Percentiles rank a stretch among this genome's conserved stretches.
phyloP scores from a whole-genome alignment of 2,329 filamentous ascomycete genomes.

The Colletotrichum sp. region DNA sequence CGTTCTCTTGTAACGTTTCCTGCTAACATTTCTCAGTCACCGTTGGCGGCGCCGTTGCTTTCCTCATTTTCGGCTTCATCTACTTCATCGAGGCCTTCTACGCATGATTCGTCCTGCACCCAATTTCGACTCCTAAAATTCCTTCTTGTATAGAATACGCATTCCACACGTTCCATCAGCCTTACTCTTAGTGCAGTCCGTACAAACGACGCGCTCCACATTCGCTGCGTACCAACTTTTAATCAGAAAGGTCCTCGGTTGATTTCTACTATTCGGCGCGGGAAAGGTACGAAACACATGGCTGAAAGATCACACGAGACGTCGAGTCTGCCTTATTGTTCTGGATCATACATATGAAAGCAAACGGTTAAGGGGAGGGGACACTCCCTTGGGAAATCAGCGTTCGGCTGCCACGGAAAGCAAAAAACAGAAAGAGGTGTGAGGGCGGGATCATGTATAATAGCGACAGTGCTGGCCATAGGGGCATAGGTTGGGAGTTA shows the following conservation, averaged over 20 bases:
- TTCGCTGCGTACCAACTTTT: background rate
- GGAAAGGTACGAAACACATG: background rate
- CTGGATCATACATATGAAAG: background rate
- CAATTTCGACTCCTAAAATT: background rate
- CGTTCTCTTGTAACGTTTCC: background rate
- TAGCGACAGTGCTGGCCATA: background rate
- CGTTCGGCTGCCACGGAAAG: background rate
- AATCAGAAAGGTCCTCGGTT: background rate
- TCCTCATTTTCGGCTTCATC: slow-evolving; percentile 89
- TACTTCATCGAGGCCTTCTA: slow-evolving; percentile 85
- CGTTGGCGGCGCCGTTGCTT: slow-evolving; percentile 87
- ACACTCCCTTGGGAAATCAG: background rate
- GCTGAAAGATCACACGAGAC: slow-evolving; percentile 4
- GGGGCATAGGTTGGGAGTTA: slow-evolving; percentile 11
- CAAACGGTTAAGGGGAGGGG: background rate
- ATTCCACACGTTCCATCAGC: background rate
- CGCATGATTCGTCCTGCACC: slow-evolving; percentile 35
- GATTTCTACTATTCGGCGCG: background rate
- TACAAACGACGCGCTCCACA: background rate
- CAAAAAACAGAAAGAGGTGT: background rate
- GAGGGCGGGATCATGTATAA: background rate
- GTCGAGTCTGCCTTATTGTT: background rate
- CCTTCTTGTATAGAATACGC: slow-evolving; percentile 9
- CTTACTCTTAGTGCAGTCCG: background rate
- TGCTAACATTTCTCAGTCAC: slow-evolving; percentile 69